Evolutionary conservation across 1,139 yeast genomes (phyloP).

Genomic region (Pneumocystis sp.): DNA sequence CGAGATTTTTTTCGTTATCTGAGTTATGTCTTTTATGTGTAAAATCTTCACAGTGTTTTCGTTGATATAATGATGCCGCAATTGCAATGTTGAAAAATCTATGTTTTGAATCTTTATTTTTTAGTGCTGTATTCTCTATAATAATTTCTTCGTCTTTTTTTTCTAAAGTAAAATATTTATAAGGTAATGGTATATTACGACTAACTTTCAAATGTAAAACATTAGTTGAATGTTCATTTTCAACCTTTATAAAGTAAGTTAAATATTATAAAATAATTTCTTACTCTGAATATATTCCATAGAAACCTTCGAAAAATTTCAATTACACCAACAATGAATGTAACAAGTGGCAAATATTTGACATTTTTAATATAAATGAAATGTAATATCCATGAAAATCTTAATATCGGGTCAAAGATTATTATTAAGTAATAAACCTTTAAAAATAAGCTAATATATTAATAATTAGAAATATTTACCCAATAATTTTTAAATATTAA

Average conservation of each 20-base stretch:
- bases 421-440: constrained; percentile 57
- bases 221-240: constrained; percentile 40
- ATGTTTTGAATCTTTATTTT: background rate
- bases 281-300: constrained; percentile 87
- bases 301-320: constrained; percentile 69
- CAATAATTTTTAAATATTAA: constrained; percentile 31
- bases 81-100: background rate
- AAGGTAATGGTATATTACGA: constrained; percentile 52
- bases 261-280: constrained; percentile 55
- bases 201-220: constrained; percentile 74
- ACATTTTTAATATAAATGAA: constrained; percentile 51
- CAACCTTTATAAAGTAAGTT: background rate
- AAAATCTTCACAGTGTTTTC: background rate
- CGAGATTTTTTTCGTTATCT: background rate
- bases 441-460: background rate
- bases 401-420: constrained; percentile 50
- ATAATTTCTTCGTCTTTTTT: background rate
- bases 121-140: background rate
- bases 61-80: background rate
- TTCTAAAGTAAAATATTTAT: background rate
- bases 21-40: background rate
- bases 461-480: background rate
- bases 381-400: constrained; percentile 88
- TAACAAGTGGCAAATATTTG: constrained; percentile 82
- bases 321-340: constrained; percentile 67